Percentiles rank a stretch among this genome's conserved stretches.
Conservation (phyloP, 495 filamentous ascomycete genomes). For the Thozetella sp. region DNA sequence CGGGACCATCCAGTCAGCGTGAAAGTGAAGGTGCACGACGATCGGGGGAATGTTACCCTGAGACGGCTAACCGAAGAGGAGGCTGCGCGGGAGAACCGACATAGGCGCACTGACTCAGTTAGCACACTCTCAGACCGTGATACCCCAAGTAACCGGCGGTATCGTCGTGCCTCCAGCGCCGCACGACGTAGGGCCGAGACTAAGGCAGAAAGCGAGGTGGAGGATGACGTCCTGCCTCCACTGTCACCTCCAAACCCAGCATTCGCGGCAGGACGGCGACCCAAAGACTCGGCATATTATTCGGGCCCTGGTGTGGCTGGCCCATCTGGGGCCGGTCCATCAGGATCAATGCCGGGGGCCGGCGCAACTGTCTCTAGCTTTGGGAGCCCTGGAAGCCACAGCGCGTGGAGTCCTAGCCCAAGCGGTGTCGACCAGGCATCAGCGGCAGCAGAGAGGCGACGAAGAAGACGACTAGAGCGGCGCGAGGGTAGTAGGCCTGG, state of each 20-base stretch:
- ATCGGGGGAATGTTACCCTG: constrained; percentile 77
- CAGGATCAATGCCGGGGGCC: constrained; percentile 25
- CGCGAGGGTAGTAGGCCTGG: constrained; percentile 31
- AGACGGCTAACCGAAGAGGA: constrained; percentile 81
- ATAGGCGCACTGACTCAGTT: constrained; percentile 43
- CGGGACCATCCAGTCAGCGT: constrained; percentile 67
- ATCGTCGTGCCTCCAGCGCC: constrained; percentile 43
- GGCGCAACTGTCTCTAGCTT: constrained; percentile 42
- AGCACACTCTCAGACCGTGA: constrained; percentile 47
- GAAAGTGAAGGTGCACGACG: constrained; percentile 78
- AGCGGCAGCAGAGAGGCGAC: constrained; percentile 39
- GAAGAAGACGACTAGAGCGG: constrained; percentile 48
- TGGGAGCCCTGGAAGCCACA: constrained; percentile 37
- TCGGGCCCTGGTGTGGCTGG: constrained; percentile 28
- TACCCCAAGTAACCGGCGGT: constrained; percentile 38
- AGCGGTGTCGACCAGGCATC: constrained; percentile 21
- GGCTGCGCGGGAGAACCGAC: constrained; percentile 49
- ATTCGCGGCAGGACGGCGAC: constrained; percentile 38
- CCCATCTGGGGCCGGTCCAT: constrained; percentile 33
- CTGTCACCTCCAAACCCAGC: constrained; percentile 48
- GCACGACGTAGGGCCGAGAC: constrained; percentile 34
- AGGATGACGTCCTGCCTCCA: constrained; percentile 25
- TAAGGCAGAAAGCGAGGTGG: constrained; percentile 38
- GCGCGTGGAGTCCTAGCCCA: constrained; percentile 40
- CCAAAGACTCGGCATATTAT: constrained; percentile 58